Base-by-base conservation (phyloP, 2,329 filamentous ascomycete genomes). In the Diplodia sapinea region DNA sequence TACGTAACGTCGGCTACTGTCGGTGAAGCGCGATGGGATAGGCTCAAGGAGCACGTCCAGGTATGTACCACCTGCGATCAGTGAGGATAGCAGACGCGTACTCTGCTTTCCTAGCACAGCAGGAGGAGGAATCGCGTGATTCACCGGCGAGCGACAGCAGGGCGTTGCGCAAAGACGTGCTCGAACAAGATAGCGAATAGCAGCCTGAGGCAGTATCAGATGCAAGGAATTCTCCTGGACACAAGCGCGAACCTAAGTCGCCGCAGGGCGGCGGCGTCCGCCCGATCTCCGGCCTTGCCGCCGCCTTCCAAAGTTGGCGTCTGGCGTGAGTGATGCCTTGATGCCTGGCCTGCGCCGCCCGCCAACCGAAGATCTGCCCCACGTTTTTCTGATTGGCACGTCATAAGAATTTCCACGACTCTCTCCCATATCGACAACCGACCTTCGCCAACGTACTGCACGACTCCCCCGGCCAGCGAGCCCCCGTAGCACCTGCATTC, bases 381-480 rank as follows among this genome's bases (percentile, higher is more conserved):
- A 47, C 47, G 29, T 65, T 31, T 54, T 47, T 47, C 40, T 47
- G 47, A 55, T 52, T 52, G 62, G 38, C 54, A 66, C 63, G 63
- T 66, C 65, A 61, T 54, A 23, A 51, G 50, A 31, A 51, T 36
- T 51, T 63, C 31, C 47, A 26, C 17, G 29, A 49, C 54, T 33
- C 29, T 33, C 29, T 15, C 20, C 31, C 43, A 26, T 38, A 36
- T 51, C 47, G 33, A 57, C 54, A 38, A 23, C 33, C 29, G 50
- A 59, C 66, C 59, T 20, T 23, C n/a, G 15, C 59, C 49, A 11
- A 47, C 61, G 33, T 31, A n/a, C 70, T 64, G 64, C 55, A 71
- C 70, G 68, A 56, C 26, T 55, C 17, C n/a, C n/a, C 17, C 57
- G 40, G 12, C 23, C 15, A 62, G 15, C 26, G 17, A 38, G 15